Evolutionary conservation across 2,329 filamentous ascomycete species (phyloP).

Genomic region (Aspergillus versicolor): DNA sequence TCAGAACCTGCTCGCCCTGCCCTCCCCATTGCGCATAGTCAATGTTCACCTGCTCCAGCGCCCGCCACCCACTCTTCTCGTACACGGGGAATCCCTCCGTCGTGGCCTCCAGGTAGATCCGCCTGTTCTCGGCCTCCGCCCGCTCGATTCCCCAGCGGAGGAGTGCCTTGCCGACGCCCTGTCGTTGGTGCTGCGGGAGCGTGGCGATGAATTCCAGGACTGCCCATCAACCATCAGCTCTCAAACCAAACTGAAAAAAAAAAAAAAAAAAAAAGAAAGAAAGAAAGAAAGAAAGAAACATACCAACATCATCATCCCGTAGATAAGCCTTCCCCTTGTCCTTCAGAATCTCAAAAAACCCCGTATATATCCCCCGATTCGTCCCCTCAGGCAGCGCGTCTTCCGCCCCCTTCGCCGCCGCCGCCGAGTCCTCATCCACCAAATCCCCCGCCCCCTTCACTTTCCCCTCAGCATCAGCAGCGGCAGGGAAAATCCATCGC

Average conservation of each 20-base stretch:
- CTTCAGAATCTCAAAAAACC: constrained; percentile 19
- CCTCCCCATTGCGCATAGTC: constrained; percentile 32
- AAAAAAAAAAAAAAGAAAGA: background rate
- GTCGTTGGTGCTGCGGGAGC: constrained; percentile 10
- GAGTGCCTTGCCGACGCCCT: constrained; percentile 16
- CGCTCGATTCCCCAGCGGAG: constrained; percentile 46
- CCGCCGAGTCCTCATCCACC: background rate
- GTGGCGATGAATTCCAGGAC: constrained; percentile 20
- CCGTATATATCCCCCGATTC: constrained; percentile 41
- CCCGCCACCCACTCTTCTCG: constrained; percentile 48
- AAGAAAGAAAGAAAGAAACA: background rate
- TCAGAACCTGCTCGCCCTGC: constrained; percentile 15
- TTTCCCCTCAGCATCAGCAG: background rate
- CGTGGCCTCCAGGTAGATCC: constrained; percentile 54
- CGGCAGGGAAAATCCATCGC: constrained; percentile 44
- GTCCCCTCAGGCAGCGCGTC: constrained; percentile 35
- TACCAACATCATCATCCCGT: constrained; percentile 16
- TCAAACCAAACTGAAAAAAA: background rate
- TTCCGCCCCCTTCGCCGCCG: constrained; percentile 37
- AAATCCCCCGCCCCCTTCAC: constrained; percentile 23
- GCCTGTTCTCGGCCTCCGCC: constrained; percentile 45
- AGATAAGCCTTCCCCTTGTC: constrained; percentile 2
- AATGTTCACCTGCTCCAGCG: constrained; percentile 38
- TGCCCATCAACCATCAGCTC: background rate
- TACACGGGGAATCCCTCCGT: constrained; percentile 50